Base-by-base conservation (phyloP, 176 grass and related monocot genomes). In the Aegilops bicornis region DNA sequence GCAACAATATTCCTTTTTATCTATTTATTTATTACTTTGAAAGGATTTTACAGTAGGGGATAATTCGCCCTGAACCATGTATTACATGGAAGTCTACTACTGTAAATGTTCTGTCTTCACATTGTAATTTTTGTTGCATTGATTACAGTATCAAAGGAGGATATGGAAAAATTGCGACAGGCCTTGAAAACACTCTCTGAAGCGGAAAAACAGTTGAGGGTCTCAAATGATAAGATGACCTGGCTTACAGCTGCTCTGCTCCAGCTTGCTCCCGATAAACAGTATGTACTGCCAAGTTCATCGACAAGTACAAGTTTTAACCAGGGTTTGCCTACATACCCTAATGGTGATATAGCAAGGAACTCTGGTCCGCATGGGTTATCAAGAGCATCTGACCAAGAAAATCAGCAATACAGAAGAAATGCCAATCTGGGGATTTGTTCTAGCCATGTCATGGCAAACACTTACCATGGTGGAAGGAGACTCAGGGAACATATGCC, bases 201-300 rank as follows among this genome's bases (percentile, higher is more conserved):
- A 84, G 92, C 94, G 80, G 97, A 99, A 87, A 99, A 99, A 85
- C 97, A 99, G 86, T 73, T 99, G 85, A 94, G 97, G 83, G 87
- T 91, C n/a, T 99, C 97, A 11, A 96, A 91, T 79, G 97, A 96
- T 71, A 99, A 96, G 79, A 90, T 94, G 81, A 99, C 94, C 45
- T 99, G 97, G 97, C 87, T 99, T 86, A 94, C 97, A 62, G 97
- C 94, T 92, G 91, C 97, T 88, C 87, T 99, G 23, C 94, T 99
- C 84, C 94, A 99, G 87, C 90, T 99, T 91, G 97, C 94, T 87
- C 94, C 97, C 77, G 97, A 99, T 54, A 90, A 93, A 54, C 92
- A 88, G 32, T 99, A 96, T 79, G 58, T 91, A 60, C 80, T 94
- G 29, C 93, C 89, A 24, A 89, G 82, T 90, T 94, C 96, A 77